Evolutionary conservation across 768 basidiomycete genomes (phyloP), one percentile per base, ranked within the genome.

Genomic region (Hypholoma sublateritium): DNA sequence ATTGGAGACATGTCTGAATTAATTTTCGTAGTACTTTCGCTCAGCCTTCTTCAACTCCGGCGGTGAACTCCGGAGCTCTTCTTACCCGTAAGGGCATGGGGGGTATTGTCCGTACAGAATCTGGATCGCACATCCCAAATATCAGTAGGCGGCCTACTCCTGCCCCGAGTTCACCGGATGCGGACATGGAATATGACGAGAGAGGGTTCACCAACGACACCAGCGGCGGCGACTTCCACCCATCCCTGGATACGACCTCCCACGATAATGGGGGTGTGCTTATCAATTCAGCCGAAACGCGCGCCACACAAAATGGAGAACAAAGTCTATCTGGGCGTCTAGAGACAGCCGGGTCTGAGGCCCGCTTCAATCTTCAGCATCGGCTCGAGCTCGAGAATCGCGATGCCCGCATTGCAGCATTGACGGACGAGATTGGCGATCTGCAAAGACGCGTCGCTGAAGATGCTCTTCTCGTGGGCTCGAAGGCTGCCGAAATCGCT

Each of bases 141-240:
- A 39, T 78, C 35, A 81, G 78, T 68, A 78, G 77, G 59, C 80
- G 72, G 21, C 80, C 80, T 9, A 82, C 81, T 1, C 82, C 82
- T 51, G 78, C 79, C 19, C 79, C 80, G 32, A 81, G 74, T 60
- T 43, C 55, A 39, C 58, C 58, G 19, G 59, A 52, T n/a, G 25
- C 22, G 34, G 49, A 56, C 35, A 22, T 43, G 39, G 50, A 52
- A 25, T 19, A 34, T 36, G 32, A 46, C 25, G 43, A 44, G 13
- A 52, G 44, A 22, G 24, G 22, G 22, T 13, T 53, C 46, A 52
- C 57, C 51, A 47, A 28, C 28, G 47, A 24, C 46, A 52, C 57
- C 51, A 47, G 28, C 28, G 47, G 37, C 22, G 36, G 24, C 14
- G 46, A 50, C 46, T 36, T 19, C 35, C 51, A 37, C n/a, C 25